Conservation (phyloP, 495 filamentous ascomycete genomes). For the Talaromyces thailandensis region DNA sequence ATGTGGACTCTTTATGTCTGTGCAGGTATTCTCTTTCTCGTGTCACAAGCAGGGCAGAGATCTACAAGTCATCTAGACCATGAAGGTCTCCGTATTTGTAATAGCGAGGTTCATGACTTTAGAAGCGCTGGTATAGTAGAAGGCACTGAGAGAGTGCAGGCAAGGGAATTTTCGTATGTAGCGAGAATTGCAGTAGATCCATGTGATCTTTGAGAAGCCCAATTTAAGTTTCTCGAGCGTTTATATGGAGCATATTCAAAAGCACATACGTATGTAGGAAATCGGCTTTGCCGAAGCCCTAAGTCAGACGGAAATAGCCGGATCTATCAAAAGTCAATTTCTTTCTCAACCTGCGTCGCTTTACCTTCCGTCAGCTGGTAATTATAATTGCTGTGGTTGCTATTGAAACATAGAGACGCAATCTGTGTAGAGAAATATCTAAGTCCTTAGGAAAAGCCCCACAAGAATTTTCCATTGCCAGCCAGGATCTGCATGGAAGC, state of each 20-base stretch:
- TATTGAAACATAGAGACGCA: background rate
- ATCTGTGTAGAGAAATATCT: background rate
- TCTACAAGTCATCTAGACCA: no score
- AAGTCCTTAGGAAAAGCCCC: background rate
- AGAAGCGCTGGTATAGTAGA: no score
- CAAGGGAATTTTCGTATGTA: no score
- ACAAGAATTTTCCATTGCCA: background rate
- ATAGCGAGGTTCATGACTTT: no score
- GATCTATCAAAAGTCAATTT: background rate
- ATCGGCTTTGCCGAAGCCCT: background rate
- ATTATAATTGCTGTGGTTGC: background rate
- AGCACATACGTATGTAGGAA: background rate
- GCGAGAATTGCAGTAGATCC: no score
- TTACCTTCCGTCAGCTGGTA: background rate
- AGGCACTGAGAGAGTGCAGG: no score
- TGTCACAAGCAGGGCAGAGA: no score
- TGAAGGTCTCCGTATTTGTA: no score
- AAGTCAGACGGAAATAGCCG: background rate
- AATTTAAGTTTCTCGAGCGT: background rate
- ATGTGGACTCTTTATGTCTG: no score
- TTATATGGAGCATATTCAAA: background rate
- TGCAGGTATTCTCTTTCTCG: no score
- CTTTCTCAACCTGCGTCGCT: background rate
- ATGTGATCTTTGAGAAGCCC: no score
- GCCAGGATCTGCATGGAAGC: background rate